Base-by-base conservation (phyloP, 2,329 filamentous ascomycete species). In the Neonectria sp. region DNA sequence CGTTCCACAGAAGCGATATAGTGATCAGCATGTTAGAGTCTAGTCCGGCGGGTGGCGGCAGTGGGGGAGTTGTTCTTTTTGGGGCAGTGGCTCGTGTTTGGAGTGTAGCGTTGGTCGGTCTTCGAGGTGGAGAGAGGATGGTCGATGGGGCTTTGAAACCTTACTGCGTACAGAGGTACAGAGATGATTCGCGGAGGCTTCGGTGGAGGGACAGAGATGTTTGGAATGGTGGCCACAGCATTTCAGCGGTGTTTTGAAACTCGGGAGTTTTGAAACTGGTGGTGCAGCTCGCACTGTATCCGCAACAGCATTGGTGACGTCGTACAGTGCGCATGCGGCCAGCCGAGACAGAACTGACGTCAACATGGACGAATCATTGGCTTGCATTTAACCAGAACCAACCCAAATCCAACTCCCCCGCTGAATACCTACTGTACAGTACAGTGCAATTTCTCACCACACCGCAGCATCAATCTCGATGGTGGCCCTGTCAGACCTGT, bases 251-350 rank as follows among this genome's bases (percentile, higher is more conserved):
- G 46, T 43, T 21, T 21, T 45, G 40, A 45, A 46, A 35, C 56
- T 65, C 43, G 59, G 67, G 52, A 55, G 55, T 51, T 60, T 67
- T 46, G 24, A 25, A 25, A 31, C 17, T 7, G n/a, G 12, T 17
- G 6, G 11, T 13, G 15, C 17, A 51, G 29, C 31, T 55, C 64
- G 48, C 60, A 75, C 72, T 72, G 72, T 74, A 15, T n/a, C 1
- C 4, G 2, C 12, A 13, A 13, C 3, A 9, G 3, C 17, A 9
- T 3, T 12, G 7, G 25, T 25, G 4, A 31, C 3, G 1, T 2
- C n/a, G 29, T 31, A 73, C 72, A 73, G 72, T 75, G 60, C 55
- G 60, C 11, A 51, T 13, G n/a, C 48, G 33, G 31, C 4, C 3
- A 5, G 6, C 4, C 35, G 29, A 48, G 13, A 25, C 52, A 13